phyloP scores from a whole-genome alignment of 148 eudicot species.

The Dysphania ambrosioides region DNA sequence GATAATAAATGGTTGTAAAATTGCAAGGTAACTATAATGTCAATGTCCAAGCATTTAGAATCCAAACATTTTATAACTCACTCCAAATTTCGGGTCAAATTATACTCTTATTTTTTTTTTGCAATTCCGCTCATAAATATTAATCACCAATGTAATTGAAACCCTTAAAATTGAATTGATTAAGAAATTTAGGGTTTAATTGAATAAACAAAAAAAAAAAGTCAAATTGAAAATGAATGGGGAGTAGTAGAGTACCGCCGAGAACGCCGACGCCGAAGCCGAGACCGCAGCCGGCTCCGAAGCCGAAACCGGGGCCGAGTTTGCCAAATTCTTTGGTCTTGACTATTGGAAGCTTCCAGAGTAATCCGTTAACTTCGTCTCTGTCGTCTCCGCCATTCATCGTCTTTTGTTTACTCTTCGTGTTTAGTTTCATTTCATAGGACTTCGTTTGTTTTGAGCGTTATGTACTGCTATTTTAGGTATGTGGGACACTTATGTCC shows the following conservation, averaged over 20 bases:
- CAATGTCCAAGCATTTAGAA: too few species aligned
- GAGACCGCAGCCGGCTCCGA: conserved; percentile 48
- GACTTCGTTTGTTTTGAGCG: neutral
- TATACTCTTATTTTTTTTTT: too few species aligned
- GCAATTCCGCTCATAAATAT: neutral
- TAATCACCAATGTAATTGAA: neutral
- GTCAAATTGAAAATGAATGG: neutral
- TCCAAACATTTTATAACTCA: too few species aligned
- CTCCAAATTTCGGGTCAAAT: too few species aligned
- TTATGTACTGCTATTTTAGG: neutral
- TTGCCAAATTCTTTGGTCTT: conserved; percentile 48
- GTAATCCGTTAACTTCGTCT: conserved; percentile 46
- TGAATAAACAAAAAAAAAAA: neutral
- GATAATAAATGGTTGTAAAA: too few species aligned
- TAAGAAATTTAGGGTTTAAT: too few species aligned
- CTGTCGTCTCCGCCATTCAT: conserved; percentile 17
- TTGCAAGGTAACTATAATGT: too few species aligned
- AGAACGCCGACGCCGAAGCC: conserved; percentile 66
- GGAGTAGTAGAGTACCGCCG: conserved; percentile 42
- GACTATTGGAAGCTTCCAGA: conserved; percentile 62
- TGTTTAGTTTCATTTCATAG: neutral
- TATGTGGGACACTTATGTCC: neutral
- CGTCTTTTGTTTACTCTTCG: neutral
- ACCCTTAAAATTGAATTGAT: neutral
- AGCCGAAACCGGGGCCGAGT: conserved; percentile 63